Evolutionary conservation across 164 flowering plant genomes (phyloP), one percentile per base, ranked within the genome.

Genomic region (Stephania cephalantha): DNA sequence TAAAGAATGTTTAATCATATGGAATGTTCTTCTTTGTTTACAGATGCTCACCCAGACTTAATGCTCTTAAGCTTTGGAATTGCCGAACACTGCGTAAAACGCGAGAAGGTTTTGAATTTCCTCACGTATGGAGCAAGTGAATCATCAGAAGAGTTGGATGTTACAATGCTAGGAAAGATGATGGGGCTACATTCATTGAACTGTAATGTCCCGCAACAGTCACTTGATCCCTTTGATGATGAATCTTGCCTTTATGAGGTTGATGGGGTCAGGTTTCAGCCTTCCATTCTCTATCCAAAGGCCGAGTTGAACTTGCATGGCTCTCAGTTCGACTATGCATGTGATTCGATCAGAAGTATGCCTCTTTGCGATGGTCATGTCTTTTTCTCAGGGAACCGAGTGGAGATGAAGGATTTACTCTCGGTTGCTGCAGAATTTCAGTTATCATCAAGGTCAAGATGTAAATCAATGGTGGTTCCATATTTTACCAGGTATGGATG

Each of bases 391-490:
- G 86, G 85, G 53, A 81, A 81, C 17, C 73, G 79, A 68, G 72
- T 73, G 67, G 87, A 95, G 85, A 79, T 89, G 86, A 86, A 86
- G 72, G 91, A 91, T 78, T 61, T 89, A 44, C 86, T 87, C 75
- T 84, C 89, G 9, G 20, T 89, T 65, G 75, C 89, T 71, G 83
- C 88, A 1, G 94, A 89, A 82, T 85, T 88, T 77, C 82, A 85
- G 79, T 72, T 81, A 35, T 75, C 88, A 68, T 88, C 79, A 74
- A 81, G 71, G 25, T 75, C 76, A 75, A 78, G 80, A 73, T 87
- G 78, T 74, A 88, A 75, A 73, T 68, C 87, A 17, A 2, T 85
- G 68, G 82, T 90, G 72, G 90, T 95, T 31, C 98, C 98, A 6
- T 82, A 87, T 46, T 89, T 87, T 74, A 76, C 71, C 35, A 76